Conservation (phyloP, 495 filamentous ascomycete genomes). For the Bombardia bombarda region DNA sequence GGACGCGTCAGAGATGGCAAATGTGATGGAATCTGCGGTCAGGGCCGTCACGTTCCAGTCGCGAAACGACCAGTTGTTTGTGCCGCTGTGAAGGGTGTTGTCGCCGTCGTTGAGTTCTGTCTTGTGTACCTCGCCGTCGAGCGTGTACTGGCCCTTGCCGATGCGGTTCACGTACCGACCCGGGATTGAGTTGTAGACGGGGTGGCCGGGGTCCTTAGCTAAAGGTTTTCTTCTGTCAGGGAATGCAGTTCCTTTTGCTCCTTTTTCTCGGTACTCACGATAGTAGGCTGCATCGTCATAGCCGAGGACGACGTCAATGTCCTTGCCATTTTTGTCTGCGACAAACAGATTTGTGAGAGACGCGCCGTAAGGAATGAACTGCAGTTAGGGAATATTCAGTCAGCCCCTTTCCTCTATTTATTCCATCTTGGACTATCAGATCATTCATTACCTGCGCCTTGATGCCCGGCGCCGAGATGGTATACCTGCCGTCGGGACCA, state of each 20-base stretch:
- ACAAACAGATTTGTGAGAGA: slow-evolving; percentile 51
- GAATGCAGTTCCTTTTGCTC: not conserved
- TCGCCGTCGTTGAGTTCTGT: slow-evolving; percentile 46
- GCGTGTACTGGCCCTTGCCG: slow-evolving; percentile 43
- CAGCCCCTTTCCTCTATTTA: too few species aligned
- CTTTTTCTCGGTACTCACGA: slow-evolving; percentile 21
- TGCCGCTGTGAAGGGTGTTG: slow-evolving; percentile 53
- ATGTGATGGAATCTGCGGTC: slow-evolving; percentile 63
- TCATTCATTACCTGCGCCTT: slow-evolving; percentile 49
- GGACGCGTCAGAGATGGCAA: slow-evolving; percentile 58
- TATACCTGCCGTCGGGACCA: slow-evolving; percentile 35
- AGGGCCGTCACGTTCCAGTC: slow-evolving; percentile 48
- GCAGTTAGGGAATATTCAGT: too few species aligned
- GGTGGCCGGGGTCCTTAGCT: slow-evolving; percentile 41
- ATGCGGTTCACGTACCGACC: slow-evolving; percentile 51
- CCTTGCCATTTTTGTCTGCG: slow-evolving; percentile 46
- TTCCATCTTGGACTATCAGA: too few species aligned
- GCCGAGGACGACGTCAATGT: slow-evolving; percentile 46
- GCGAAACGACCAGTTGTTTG: slow-evolving; percentile 52
- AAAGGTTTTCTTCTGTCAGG: slow-evolving; percentile 1
- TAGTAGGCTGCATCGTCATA: slow-evolving; percentile 45
- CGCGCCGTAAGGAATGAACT: slow-evolving; percentile 51
- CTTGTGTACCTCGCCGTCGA: slow-evolving; percentile 41
- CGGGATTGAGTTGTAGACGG: slow-evolving; percentile 44
- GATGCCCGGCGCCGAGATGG: slow-evolving; percentile 42